phyloP scores from a whole-genome alignment of 306 rosid species.

The Arachis stenosperma region DNA sequence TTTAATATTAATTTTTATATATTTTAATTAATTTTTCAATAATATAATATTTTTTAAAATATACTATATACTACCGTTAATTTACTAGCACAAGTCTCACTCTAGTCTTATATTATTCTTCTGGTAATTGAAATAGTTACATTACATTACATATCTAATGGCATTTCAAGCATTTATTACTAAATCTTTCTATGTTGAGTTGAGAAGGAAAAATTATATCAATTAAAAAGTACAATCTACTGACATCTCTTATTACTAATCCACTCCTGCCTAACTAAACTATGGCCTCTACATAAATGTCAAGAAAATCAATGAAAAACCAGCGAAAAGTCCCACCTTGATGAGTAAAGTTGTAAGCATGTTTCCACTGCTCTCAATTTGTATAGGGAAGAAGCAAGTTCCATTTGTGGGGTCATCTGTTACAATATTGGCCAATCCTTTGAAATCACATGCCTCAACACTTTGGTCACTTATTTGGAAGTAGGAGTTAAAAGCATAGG shows the following conservation, averaged over 20 bases:
- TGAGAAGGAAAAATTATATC: neutral
- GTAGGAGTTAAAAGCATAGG: conserved; percentile 71
- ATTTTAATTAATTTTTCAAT: too few relatives aligned
- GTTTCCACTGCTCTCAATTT: conserved; percentile 44
- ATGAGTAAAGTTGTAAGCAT: conserved; percentile 33
- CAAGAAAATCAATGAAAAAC: conserved; percentile 38
- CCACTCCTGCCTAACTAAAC: neutral
- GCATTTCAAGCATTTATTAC: neutral
- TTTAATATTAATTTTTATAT: too few relatives aligned
- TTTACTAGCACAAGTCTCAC: too few relatives aligned
- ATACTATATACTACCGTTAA: too few relatives aligned
- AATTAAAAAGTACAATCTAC: neutral
- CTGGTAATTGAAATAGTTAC: neutral
- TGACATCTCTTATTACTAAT: neutral
- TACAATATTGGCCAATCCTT: conserved; percentile 49
- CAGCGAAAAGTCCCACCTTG: conserved; percentile 24
- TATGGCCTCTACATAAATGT: neutral
- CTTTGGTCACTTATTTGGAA: conserved; percentile 69
- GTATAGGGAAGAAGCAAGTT: conserved; percentile 55
- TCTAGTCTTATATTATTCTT: neutral
- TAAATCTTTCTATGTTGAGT: neutral
- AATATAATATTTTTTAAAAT: too few relatives aligned
- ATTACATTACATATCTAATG: neutral
- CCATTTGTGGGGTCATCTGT: conserved; percentile 45
- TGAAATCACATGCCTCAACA: conserved; percentile 63